Conservation (phyloP, 768 basidiomycete genomes). For the Amanita inopinata region DNA sequence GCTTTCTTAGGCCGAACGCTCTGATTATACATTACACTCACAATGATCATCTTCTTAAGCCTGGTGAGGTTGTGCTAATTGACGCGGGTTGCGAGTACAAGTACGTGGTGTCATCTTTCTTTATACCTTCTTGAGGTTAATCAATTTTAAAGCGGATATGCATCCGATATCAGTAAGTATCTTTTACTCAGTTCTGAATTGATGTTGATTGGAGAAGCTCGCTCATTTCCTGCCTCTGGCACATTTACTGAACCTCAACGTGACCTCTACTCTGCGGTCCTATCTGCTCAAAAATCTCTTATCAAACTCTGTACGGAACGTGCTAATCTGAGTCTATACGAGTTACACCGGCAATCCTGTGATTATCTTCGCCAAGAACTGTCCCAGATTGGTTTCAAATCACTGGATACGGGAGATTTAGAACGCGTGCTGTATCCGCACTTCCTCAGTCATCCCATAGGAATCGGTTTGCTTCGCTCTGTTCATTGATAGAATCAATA, state of each 20-base stretch:
- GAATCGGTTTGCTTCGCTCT: conserved; percentile 50
- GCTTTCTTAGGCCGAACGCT: conserved; percentile 57
- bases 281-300: conserved; percentile 62
- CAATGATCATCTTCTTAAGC: conserved; percentile 69
- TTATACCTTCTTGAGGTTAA: conserved; percentile 6
- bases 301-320: conserved; percentile 50
- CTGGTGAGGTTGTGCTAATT: conserved; percentile 72
- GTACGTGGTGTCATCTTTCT: conserved; percentile 28
- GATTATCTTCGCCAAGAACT: conserved; percentile 62
- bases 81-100: conserved; percentile 93
- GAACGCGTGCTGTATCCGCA: conserved; percentile 87
- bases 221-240: conserved; percentile 83
- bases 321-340: conserved; percentile 50
- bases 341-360: conserved; percentile 70
- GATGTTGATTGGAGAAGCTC: conserved; percentile 36
- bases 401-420: conserved; percentile 42
- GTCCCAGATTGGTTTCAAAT: conserved; percentile 63
- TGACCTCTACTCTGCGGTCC: conserved; percentile 76
- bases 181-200: conserved; percentile 7
- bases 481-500: not conserved
- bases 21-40: conserved; percentile 91
- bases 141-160: conserved; percentile 57
- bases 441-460: conserved; percentile 85
- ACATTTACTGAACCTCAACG: conserved; percentile 69
- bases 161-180: conserved; percentile 81